Base-by-base conservation (phyloP, 1,284 basidiomycete genomes). In the Tilletia caries region DNA sequence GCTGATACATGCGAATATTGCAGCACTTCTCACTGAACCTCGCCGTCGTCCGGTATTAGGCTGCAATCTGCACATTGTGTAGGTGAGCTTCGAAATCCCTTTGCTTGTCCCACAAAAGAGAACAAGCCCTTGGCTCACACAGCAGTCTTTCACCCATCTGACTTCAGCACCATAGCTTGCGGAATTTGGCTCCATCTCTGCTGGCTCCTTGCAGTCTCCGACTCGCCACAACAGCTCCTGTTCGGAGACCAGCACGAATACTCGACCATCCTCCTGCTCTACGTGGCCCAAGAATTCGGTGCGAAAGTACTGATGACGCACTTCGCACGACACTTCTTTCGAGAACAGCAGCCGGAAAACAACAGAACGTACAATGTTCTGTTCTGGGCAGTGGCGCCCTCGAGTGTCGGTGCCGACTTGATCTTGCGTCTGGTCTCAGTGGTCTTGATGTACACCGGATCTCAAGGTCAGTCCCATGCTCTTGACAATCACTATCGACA, bases 161-260 rank as follows among this genome's bases (percentile, higher is more conserved):
- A n/a, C 48, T 18, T n/a, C 48, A 50, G 48, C 48, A 25, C 48
- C 18, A 18, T n/a, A 25, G 20, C 48, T 8, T 50, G 48, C 48
- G 48, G 12, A n/a, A 20, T 50, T 18, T 50, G 48, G 48, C 48
- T 50, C 48, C 48, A 50, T n/a, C 48, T 50, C 48, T 50, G 48
- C 20, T 50, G 48, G 48, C 10, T 50, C 2, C 20, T 50, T 8
- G 48, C 23, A 1, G 20, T 50, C 48, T n/a, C 48, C 18, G 48
- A 25, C 48, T n/a, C 1, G 10, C 48, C 18, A 20, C 48, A 50
- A 13, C 48, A 50, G 6, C 20, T 50, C 2, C 12, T 50, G 10
- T 6, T 50, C 2, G 20, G 18, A 20, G 23, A 50, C 48, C 8
- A 20, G 12, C 48, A n/a, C 20, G 48, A 50, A 50, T 25, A 50